These are phyloP conservation scores for Trichoderma sp. DNA, from an alignment of 2,329 filamentous ascomycete genomes.

Conservation along the genomic window DNA sequence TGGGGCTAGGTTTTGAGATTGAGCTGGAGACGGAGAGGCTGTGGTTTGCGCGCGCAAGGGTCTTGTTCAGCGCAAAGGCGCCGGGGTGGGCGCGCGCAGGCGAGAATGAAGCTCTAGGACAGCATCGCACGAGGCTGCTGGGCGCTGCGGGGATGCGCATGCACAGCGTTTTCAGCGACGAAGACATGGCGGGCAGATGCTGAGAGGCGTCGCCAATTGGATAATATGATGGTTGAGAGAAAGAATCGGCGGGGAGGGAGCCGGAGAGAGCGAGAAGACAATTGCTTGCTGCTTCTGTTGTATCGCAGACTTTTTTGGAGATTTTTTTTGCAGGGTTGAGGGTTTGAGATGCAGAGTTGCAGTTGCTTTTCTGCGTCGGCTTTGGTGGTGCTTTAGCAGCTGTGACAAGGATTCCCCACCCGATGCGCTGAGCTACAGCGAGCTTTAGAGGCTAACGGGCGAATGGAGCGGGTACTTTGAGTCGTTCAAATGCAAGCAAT, in stretches of 20 bases:
- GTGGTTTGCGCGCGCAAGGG: conserved; percentile 7
- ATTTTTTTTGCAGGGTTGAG: not conserved
- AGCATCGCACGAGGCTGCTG: conserved; percentile 30
- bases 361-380: not conserved
- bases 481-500: not conserved
- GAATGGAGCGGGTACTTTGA: not conserved
- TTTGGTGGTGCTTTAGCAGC: not conserved
- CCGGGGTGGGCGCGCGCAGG: conserved; percentile 25
- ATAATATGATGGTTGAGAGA: not conserved
- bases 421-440: not conserved
- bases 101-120: conserved; percentile 35
- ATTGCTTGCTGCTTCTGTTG: not conserved
- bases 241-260: not conserved
- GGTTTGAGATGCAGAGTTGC: not conserved
- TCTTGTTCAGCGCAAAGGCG: not conserved
- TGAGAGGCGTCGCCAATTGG: not conserved
- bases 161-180: conserved; percentile 36
- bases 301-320: not conserved
- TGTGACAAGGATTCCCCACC: not conserved
- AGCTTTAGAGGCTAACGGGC: not conserved
- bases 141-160: conserved; percentile 34
- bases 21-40: not conserved
- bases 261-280: not conserved
- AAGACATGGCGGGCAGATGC: conserved; percentile 30
- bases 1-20: not conserved